These are phyloP conservation scores for Arabidopsis lyrata DNA, from an alignment of 441 rosid genomes.

Conservation along the genomic window DNA sequence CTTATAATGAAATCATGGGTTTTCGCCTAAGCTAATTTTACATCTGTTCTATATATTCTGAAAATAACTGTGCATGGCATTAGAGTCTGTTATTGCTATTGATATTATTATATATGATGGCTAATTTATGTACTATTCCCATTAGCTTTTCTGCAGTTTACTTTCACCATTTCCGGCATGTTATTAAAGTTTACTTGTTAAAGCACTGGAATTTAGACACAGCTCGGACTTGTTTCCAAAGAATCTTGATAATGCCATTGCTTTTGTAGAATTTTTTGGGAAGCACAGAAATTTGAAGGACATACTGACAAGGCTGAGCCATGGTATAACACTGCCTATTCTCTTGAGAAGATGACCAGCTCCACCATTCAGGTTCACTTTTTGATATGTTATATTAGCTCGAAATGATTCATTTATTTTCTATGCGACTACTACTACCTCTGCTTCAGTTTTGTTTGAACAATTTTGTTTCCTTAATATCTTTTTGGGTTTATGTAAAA, in stretches of 20 bases:
- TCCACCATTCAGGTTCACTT: slow-evolving; percentile 65
- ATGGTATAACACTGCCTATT: slow-evolving; percentile 88
- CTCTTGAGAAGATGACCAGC: slow-evolving; percentile 62
- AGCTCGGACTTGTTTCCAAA: neutral
- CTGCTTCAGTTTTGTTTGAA: too few relatives aligned
- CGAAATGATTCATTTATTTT: slow-evolving; percentile 7
- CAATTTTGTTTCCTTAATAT: neutral
- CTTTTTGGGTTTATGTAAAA: slow-evolving; percentile 16
- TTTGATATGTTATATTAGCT: slow-evolving; percentile 24
- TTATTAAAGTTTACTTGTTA: slow-evolving; percentile 5
- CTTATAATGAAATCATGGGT: neutral
- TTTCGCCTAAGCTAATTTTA: neutral
- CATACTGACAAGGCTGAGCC: slow-evolving; percentile 79
- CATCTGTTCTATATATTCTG: slow-evolving; percentile 1
- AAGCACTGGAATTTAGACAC: neutral
- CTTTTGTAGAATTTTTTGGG: slow-evolving; percentile 83
- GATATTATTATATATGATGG: slow-evolving; percentile 18
- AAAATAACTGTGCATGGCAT: neutral
- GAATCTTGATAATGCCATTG: slow-evolving; percentile 34
- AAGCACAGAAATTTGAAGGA: slow-evolving; percentile 87
- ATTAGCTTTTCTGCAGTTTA: slow-evolving; percentile 6
- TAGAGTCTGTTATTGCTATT: neutral
- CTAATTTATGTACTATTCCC: slow-evolving; percentile 5
- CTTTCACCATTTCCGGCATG: neutral
- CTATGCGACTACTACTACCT: neutral